A percentile compares a stretch with the other conserved stretches of the same genome.
These are phyloP conservation scores for Teunomyces pallodes DNA, from an alignment of 805 yeast genomes.

Conservation along the genomic window DNA sequence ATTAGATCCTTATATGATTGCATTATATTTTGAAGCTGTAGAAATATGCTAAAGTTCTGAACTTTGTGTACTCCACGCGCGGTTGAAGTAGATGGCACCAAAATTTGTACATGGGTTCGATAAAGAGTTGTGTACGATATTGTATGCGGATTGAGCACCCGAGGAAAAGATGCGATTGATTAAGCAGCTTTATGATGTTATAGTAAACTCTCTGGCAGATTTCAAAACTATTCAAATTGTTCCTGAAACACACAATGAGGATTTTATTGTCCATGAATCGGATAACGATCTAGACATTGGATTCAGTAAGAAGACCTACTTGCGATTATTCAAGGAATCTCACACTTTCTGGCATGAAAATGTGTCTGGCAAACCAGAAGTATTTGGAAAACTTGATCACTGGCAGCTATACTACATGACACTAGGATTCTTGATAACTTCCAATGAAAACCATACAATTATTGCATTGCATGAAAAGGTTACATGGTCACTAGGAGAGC, in stretches of 20 bases:
- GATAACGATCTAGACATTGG: conserved; percentile 29
- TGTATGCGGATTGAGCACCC: too few species aligned
- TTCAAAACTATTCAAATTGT: conserved; percentile 10
- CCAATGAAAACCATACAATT: conserved; percentile 38
- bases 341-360: conserved; percentile 28
- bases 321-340: conserved; percentile 29
- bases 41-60: too few species aligned
- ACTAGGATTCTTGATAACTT: conserved; percentile 33
- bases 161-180: background rate
- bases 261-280: conserved; percentile 1
- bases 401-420: conserved; percentile 27
- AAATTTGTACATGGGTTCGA: too few species aligned
- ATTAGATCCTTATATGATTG: conserved; percentile 1
- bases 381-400: conserved; percentile 1
- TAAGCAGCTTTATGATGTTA: background rate
- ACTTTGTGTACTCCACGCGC: background rate
- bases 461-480: conserved; percentile 27
- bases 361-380: background rate
- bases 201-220: background rate
- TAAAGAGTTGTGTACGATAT: too few species aligned
- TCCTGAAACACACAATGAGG: conserved; percentile 4
- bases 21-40: background rate
- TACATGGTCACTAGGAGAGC: conserved; percentile 10
- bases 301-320: conserved; percentile 26
- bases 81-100: too few species aligned